Percentiles rank a stretch among this genome's conserved stretches.
Conservation (phyloP, 768 basidiomycete species). For the Hydnomerulius pinastri region DNA sequence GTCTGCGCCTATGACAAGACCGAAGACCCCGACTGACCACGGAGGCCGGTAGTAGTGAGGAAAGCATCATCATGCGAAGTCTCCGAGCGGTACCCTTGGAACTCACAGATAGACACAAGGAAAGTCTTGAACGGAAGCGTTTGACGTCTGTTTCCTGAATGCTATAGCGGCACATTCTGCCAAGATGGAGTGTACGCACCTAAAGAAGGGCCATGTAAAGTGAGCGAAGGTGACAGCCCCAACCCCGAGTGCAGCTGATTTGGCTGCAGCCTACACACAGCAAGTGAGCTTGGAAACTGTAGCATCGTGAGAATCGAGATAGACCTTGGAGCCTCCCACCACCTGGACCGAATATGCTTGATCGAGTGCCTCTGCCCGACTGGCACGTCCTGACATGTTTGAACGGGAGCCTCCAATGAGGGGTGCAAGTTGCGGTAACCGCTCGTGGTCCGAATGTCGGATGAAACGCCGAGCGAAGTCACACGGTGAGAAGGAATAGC, state of each 20-base stretch:
- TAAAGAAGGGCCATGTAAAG: conserved; percentile 71
- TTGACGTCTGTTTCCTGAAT: conserved; percentile 55
- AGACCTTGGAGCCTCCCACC: conserved; percentile 57
- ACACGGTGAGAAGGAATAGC: too few species aligned
- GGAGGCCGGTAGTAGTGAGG: conserved; percentile 1
- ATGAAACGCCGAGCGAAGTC: too few species aligned
- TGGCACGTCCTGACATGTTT: conserved; percentile 37
- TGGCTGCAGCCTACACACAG: conserved; percentile 49
- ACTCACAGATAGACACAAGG: conserved; percentile 69
- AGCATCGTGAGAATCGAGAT: conserved; percentile 20
- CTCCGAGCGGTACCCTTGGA: neutral
- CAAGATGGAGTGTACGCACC: conserved; percentile 41
- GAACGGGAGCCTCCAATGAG: neutral
- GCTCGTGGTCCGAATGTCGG: too few species aligned
- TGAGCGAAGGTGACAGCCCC: conserved; percentile 66
- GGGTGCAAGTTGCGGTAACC: too few species aligned
- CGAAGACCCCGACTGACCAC: conserved; percentile 56
- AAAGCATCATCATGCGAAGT: neutral
- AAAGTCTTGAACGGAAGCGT: conserved; percentile 82
- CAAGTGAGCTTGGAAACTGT: neutral
- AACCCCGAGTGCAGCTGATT: conserved; percentile 54
- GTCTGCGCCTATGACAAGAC: conserved; percentile 77
- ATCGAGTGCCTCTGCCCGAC: conserved; percentile 55
- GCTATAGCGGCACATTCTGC: neutral
- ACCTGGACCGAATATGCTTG: conserved; percentile 60